Conservation (phyloP, 495 filamentous ascomycete species). For the Xylaria acuta region DNA sequence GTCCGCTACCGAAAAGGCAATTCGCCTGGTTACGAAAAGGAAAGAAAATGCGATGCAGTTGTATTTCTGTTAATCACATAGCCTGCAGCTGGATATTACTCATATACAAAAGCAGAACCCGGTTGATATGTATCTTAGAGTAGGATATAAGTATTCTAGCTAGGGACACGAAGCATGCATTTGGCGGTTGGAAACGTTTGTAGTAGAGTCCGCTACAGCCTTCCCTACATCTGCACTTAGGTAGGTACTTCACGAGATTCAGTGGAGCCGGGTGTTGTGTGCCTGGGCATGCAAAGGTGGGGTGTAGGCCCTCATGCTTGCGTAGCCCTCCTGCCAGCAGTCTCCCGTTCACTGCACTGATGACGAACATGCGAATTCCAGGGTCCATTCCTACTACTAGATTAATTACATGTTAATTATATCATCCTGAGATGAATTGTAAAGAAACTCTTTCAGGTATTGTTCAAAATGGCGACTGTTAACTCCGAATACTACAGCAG, state of each 20-base stretch:
- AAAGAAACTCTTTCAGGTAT: not conserved
- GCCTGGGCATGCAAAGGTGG: not conserved
- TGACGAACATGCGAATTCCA: not conserved
- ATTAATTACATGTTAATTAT: not conserved
- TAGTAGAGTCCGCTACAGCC: not conserved
- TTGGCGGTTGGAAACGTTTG: not conserved
- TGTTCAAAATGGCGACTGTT: not conserved
- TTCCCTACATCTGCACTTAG: not conserved
- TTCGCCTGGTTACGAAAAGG: not conserved
- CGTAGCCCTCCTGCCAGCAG: not conserved
- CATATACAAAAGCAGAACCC: not conserved
- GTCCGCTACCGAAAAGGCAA: not conserved
- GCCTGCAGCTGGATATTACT: not conserved
- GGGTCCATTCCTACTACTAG: not conserved
- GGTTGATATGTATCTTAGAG: not conserved
- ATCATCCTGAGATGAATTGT: not conserved
- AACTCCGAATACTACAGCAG: not conserved
- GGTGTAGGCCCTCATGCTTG: not conserved
- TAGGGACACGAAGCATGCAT: not conserved
- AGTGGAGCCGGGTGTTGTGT: not conserved
- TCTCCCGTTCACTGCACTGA: not conserved
- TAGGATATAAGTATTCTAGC: not conserved
- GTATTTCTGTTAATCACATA: not conserved
- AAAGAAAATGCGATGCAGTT: not conserved
- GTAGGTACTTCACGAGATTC: not conserved